Base-by-base conservation (phyloP, 2,329 filamentous ascomycete genomes). In the Fonsecaea nubica region DNA sequence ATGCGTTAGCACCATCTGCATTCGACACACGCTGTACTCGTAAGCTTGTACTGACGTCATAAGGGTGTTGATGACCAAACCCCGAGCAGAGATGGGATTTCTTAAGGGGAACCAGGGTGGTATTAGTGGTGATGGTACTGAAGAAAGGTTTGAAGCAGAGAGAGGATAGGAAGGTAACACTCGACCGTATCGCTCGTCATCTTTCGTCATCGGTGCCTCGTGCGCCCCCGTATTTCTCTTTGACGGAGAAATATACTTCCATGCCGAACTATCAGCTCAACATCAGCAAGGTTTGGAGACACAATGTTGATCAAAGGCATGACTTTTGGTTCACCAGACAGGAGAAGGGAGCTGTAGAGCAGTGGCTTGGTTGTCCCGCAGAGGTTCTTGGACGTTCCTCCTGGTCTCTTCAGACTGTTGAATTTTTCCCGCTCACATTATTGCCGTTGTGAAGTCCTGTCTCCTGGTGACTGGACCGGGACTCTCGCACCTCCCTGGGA, bases 21-120 rank as follows among this genome's bases (percentile, higher is more conserved):
- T 12, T 50, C 25, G 9, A 30, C 45, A 50, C 30, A 50, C 18
- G 12, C 18, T 25, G 21, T 25, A 21, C 9, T 50, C 25, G 45
- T 50, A 50, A 50, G 45, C 45, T 50, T 21, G 25, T 25, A 50
- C 10, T 50, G 45, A 50, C 45, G 45, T 50, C 45, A 25, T 30
- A 9, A 30, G 15, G 10, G 18, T 50, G 9, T 50, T 13, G 15
- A 48, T 30, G 45, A 30, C 45, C 7, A 13, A 7, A 45, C 1
- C 40, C 6, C 40, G 6, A 45, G 8, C 6, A 32, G n/a, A 45
- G 40, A 15, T 15, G 13, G 13, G 38, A 40, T 5, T 15, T 40
- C 12, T 10, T 40, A 15, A 40, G 15, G 5, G 38, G 15, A 13
- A 40, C 38, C 12, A 40, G 15, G 30, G 38, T 40, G 15, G 38